Evolutionary conservation across 495 filamentous ascomycete species (phyloP).

Genomic region (Penicillium robsamsonii): DNA sequence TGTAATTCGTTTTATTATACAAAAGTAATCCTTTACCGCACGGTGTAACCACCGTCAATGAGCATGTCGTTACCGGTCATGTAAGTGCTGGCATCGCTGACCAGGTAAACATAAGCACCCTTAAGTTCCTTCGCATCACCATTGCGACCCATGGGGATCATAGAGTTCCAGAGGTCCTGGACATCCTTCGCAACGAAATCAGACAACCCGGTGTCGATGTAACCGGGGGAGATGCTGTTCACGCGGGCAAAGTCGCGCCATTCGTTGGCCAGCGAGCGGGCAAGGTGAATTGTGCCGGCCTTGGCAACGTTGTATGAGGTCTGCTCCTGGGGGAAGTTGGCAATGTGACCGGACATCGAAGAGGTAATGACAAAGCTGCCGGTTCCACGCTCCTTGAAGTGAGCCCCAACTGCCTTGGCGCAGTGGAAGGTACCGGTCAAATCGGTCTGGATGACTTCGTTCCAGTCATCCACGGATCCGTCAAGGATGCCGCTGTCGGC

Average conservation of each 20-base stretch:
- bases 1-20: neutral
- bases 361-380: slow-evolving; percentile 65
- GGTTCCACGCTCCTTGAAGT: slow-evolving; percentile 60
- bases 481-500: slow-evolving; percentile 62
- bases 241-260: slow-evolving; percentile 77
- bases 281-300: slow-evolving; percentile 57
- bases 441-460: slow-evolving; percentile 65
- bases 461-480: slow-evolving; percentile 62
- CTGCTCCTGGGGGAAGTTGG: slow-evolving; percentile 77
- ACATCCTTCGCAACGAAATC: slow-evolving; percentile 71
- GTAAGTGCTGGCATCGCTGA: slow-evolving; percentile 74
- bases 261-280: slow-evolving; percentile 65
- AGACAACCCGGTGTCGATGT: slow-evolving; percentile 75
- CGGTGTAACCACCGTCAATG: slow-evolving; percentile 65
- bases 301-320: slow-evolving; percentile 81
- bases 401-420: slow-evolving; percentile 61
- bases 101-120: slow-evolving; percentile 77
- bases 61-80: slow-evolving; percentile 78
- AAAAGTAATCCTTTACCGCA: slow-evolving; percentile 34
- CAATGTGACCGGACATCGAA: slow-evolving; percentile 70
- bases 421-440: slow-evolving; percentile 66
- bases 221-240: slow-evolving; percentile 72
- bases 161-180: slow-evolving; percentile 66
- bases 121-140: slow-evolving; percentile 81
- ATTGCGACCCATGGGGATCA: slow-evolving; percentile 75